Percentiles rank a stretch among this genome's conserved stretches.
phyloP scores from a whole-genome alignment of 371 early-diverging fungal species.

The Synchytrium microbalum region DNA sequence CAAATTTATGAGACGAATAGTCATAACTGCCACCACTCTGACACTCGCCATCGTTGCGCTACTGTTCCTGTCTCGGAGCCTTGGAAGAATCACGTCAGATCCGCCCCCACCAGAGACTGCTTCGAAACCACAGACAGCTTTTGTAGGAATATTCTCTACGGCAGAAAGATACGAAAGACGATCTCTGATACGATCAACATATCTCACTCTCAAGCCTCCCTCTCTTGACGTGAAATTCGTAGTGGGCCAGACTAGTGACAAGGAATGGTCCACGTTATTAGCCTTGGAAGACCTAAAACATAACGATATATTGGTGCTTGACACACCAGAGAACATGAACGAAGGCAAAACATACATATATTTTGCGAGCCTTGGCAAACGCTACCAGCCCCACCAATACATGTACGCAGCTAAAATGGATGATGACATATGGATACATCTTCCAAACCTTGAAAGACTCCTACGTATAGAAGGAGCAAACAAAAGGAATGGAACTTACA shows the following conservation, averaged over 20 bases:
- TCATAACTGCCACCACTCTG: too few relatives aligned
- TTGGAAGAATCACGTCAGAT: too few relatives aligned
- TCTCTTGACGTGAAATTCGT: slow-evolving; percentile 30
- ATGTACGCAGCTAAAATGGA: slow-evolving; percentile 23
- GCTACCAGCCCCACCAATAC: slow-evolving; percentile 9
- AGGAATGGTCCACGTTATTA: slow-evolving; percentile 5
- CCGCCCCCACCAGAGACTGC: too few relatives aligned
- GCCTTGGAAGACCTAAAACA: slow-evolving; percentile 17
- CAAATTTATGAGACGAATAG: too few relatives aligned
- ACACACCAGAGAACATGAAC: slow-evolving; percentile 35
- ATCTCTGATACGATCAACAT: slow-evolving; percentile 29
- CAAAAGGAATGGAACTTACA: neutral
- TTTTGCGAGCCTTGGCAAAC: slow-evolving; percentile 20
- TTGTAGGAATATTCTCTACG: slow-evolving; percentile 27
- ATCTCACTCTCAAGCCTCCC: slow-evolving; percentile 18
- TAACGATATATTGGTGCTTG: slow-evolving; percentile 26
- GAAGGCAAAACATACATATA: slow-evolving; percentile 31
- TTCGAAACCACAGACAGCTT: too few relatives aligned
- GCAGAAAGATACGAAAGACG: slow-evolving; percentile 22
- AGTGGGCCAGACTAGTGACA: slow-evolving; percentile 11
- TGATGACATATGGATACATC: slow-evolving; percentile 20
- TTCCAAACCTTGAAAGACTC: slow-evolving; percentile 15
- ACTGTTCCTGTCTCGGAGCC: too few relatives aligned
- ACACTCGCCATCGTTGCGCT: too few relatives aligned
- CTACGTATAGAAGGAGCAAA: neutral